phyloP scores from a whole-genome alignment of 2,329 filamentous ascomycete species.

The Exophiala sideris region DNA sequence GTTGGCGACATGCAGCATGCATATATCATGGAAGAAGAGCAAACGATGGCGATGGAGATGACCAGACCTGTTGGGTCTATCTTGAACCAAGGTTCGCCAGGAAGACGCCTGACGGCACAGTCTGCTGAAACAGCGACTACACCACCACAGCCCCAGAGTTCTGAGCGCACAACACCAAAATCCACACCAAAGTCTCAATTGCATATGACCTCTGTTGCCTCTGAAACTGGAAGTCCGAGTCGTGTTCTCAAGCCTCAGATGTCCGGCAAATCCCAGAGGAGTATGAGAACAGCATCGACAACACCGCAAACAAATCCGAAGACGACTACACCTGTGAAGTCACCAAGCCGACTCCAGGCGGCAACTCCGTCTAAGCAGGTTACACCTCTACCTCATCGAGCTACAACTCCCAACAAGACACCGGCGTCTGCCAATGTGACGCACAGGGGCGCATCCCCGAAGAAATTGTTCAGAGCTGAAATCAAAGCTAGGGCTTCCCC shows the following conservation, averaged over 20 bases:
- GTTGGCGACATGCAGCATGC: no score
- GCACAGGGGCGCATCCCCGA: constrained; percentile 49
- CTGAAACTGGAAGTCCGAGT: constrained; percentile 54
- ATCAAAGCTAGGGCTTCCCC: constrained; percentile 39
- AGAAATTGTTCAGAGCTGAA: constrained; percentile 45
- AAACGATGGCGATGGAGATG: constrained; percentile 65
- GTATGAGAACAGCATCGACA: constrained; percentile 44
- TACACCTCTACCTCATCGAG: constrained; percentile 45
- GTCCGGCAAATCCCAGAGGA: constrained; percentile 49
- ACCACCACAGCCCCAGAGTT: constrained; percentile 29
- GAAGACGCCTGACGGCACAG: not conserved
- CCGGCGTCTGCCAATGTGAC: constrained; percentile 45
- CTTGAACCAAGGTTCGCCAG: constrained; percentile 37
- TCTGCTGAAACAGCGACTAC: constrained; percentile 22
- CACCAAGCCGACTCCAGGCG: constrained; percentile 32
- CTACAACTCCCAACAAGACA: constrained; percentile 50
- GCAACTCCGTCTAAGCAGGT: constrained; percentile 40
- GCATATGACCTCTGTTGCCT: constrained; percentile 38
- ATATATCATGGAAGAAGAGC: constrained; percentile 31
- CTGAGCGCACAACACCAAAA: constrained; percentile 11
- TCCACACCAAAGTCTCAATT: constrained; percentile 24
- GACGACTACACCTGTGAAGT: constrained; percentile 28
- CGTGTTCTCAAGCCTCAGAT: constrained; percentile 49
- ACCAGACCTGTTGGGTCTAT: constrained; percentile 64
- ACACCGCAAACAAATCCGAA: constrained; percentile 34